Evolutionary conservation across 441 rosid genomes (phyloP), one percentile per base, ranked within the genome.

Genomic region (Macaranga tanarius): DNA sequence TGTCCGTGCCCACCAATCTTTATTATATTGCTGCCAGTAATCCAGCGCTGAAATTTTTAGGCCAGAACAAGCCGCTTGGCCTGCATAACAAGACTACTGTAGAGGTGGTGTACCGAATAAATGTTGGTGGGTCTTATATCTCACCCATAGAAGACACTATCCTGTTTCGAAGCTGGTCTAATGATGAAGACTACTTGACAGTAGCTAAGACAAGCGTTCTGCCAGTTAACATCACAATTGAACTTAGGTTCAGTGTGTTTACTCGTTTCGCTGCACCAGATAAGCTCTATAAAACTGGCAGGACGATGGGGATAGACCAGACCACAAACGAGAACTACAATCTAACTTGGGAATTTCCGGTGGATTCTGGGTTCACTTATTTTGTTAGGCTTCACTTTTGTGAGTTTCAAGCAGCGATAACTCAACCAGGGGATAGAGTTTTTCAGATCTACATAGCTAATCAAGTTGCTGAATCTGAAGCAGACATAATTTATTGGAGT

Each of bases 331-430:
- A n/a, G n/a, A 31, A 58, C 7, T 75, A 73, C 61, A 70, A 72
- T 17, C 55, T 84, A 47, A 81, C 83, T 13, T 84, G 87, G 87
- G 58, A 55, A 11, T 78, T 84, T 20, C 74, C 63, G 4, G 77
- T 69, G 3, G 80, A 84, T 22, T 71, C 50, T 0, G 66, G 31
- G 10, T 84, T 81, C 65, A 77, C 67, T 5, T 81, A 77, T 65
- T 50, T 84, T 0, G 72, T 81, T 10, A 74, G 87, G 84, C 76
- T 82, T 45, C 85, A 81, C 54, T 84, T 81, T 47, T 79, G 83
- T 10, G 87, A 82, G 11, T 71, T 70, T 68, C 3, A 38, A 2
- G 11, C 11, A 9, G 34, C 19, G 23, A 1, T 77, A 25, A 69
- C n/a, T 10, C 0, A 52, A 16, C 0, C 0, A 0, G n/a, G 25